A percentile compares a stretch with the other conserved stretches of the same genome.
phyloP scores from a whole-genome alignment of 148 eudicot species.

The Selenicereus undatus region DNA sequence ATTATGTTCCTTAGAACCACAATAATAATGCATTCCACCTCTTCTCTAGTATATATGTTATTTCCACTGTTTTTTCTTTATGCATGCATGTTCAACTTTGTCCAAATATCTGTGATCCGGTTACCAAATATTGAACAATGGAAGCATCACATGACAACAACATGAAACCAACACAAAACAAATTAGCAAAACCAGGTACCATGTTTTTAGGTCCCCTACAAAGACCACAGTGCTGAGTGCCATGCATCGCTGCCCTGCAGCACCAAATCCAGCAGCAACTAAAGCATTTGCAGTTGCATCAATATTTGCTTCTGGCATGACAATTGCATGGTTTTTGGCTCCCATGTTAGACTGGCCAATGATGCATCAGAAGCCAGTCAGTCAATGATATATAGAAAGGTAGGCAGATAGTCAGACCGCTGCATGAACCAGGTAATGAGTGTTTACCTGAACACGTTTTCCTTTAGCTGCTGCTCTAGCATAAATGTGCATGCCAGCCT shows the following conservation, averaged over 20 bases:
- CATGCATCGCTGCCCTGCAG: conserved; percentile 92
- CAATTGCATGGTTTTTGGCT: conserved; percentile 85
- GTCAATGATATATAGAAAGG: neutral
- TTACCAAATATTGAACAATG: neutral
- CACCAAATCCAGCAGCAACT: conserved; percentile 90
- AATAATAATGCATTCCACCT: neutral
- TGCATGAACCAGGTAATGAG: neutral
- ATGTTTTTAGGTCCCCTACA: conserved; percentile 67
- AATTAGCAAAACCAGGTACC: conserved; percentile 39
- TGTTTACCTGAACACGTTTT: conserved; percentile 92
- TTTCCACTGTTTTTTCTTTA: neutral
- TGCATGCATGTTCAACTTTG: neutral
- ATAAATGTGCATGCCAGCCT: conserved; percentile 99
- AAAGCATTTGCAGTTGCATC: conserved; percentile 74
- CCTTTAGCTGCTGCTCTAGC: conserved; percentile 90
- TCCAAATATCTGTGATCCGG: neutral
- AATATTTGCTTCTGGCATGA: conserved; percentile 80
- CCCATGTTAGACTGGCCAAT: conserved; percentile 73
- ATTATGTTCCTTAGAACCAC: neutral
- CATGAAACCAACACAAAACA: neutral
- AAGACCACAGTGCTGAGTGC: conserved; percentile 81
- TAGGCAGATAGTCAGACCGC: neutral
- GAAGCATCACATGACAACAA: neutral
- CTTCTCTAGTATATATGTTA: neutral
- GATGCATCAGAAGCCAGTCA: conserved; percentile 11